Conservation (phyloP, 805 yeast genomes). For the Candida tammaniensis region DNA sequence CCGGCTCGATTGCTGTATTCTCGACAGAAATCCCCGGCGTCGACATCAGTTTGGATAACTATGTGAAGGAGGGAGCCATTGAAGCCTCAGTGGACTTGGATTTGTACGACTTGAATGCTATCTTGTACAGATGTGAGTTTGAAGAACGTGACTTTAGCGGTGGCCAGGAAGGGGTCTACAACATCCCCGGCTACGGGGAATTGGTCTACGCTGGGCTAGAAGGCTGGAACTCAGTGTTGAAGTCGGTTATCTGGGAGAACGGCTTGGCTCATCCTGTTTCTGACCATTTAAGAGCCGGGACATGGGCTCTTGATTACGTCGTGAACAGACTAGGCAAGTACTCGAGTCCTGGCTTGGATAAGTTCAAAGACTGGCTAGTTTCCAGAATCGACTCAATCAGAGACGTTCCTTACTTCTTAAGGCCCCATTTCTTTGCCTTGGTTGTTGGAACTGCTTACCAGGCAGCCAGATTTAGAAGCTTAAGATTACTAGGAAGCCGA, state of each 20-base stretch:
- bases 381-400: slow-evolving; percentile 62
- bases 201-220: slow-evolving; percentile 87
- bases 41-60: slow-evolving; percentile 61
- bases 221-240: slow-evolving; percentile 81
- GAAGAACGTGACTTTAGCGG: slow-evolving; percentile 83
- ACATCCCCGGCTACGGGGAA: slow-evolving; percentile 69
- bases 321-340: slow-evolving; percentile 61
- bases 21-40: slow-evolving; percentile 68
- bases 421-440: slow-evolving; percentile 85
- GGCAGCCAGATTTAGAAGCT: slow-evolving; percentile 69
- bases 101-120: slow-evolving; percentile 68
- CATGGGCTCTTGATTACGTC: slow-evolving; percentile 85
- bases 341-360: slow-evolving; percentile 45
- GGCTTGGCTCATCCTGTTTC: slow-evolving; percentile 83
- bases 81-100: slow-evolving; percentile 63
- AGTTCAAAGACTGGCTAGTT: slow-evolving; percentile 69
- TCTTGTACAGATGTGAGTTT: slow-evolving; percentile 74
- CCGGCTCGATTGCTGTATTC: slow-evolving; percentile 86
- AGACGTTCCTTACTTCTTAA: slow-evolving; percentile 69
- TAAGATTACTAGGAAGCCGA: slow-evolving; percentile 51
- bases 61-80: slow-evolving; percentile 70
- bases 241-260: slow-evolving; percentile 60
- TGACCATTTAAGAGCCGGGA: slow-evolving; percentile 74
- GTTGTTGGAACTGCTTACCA: slow-evolving; percentile 82
- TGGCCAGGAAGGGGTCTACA: slow-evolving; percentile 72